Evolutionary conservation across 1,284 basidiomycete species (phyloP).

Genomic region (Puccinia brachypodii): DNA sequence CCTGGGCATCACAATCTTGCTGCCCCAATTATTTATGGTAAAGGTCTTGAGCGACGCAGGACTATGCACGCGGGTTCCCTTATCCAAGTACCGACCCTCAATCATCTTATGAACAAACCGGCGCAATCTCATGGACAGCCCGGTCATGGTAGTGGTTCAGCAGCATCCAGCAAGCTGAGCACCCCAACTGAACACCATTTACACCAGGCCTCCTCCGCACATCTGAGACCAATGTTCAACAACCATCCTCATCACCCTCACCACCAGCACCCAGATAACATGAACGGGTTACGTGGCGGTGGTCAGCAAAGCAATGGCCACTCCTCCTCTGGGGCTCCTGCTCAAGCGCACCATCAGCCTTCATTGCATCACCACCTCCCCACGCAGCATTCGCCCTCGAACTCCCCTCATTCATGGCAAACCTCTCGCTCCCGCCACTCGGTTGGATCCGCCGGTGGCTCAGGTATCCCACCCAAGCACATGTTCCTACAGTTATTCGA

Average conservation of each 20-base stretch:
- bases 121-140: background rate
- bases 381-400: background rate
- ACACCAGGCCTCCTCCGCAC: background rate
- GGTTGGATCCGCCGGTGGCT: background rate
- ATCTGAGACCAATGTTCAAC: background rate
- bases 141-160: background rate
- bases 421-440: background rate
- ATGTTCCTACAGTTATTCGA: conserved; percentile 53
- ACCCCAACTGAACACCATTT: background rate
- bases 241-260: background rate
- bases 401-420: background rate
- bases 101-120: background rate
- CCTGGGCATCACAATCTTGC: background rate
- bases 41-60: conserved; percentile 41
- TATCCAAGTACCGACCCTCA: conserved; percentile 32
- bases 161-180: background rate
- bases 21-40: background rate
- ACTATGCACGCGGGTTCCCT: conserved; percentile 32
- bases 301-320: background rate
- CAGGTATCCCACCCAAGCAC: conserved; percentile 48
- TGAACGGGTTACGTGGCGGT: background rate
- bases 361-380: background rate
- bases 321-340: background rate
- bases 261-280: background rate
- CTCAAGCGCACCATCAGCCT: background rate